Evolutionary conservation across 139 green algal species (phyloP), one percentile per base, ranked within the genome.

Genomic region (Coelastrella sp.): DNA sequence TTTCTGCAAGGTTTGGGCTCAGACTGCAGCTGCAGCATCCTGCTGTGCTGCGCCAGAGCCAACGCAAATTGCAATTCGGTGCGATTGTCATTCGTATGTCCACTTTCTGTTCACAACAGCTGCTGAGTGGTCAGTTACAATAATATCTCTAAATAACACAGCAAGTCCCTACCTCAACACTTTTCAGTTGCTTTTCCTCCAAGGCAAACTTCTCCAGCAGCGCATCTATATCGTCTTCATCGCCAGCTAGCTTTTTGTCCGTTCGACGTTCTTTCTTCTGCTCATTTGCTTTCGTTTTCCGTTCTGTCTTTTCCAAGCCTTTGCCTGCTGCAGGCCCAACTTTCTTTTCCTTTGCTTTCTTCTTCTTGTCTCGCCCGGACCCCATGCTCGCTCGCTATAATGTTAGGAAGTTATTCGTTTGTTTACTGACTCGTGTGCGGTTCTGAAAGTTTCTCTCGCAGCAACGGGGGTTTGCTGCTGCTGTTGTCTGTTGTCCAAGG

Each of bases 181-280:
- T 17, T 22, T 73, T 6, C 78, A 94, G 74, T 88, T 90, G 59
- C 85, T 87, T 87, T 47, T 87, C 96, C 68, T 96, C 84, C 32
- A 96, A 74, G 59, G 93, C 92, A 84, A 98, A 97, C 89, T 95
- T 91, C 10, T 93, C 92, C 61, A 99, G 92, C 80, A 99, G 86
- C 0, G 96, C 96, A 79, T 99, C 97, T 54, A 99, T 95, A 94
- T 99, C 96, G 75, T 99, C 97, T 89, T 99, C 97, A 47, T 96
- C 93, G 3, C 92, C 91, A 83, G 91, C 87, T 16, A 95, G 65
- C 54, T 59, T 32, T 74, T 94, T 95, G 3, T 92, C 85, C 0
- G 92, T 84, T 8, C 96, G 88, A 4, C 94, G 91, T 75, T 95
- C 87, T 20, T 95, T 93, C 77, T 96, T 97, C 14, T 71, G 7